Evolutionary conservation across 352 stramenopile species (phyloP).

Genomic region (Saprolegnia parasitica): DNA sequence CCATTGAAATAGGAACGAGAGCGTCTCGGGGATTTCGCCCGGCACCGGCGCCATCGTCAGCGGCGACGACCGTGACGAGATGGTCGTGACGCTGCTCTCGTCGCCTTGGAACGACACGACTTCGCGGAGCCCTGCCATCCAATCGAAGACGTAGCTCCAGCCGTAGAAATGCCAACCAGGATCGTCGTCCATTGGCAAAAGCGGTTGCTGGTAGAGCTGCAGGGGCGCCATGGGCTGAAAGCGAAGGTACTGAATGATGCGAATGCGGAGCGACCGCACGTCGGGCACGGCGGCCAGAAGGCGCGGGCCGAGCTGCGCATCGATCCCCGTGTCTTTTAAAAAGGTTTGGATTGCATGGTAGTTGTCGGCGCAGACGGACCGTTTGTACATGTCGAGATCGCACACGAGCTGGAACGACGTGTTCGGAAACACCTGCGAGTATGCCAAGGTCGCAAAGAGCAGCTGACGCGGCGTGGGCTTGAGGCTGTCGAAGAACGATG

Average conservation of each 20-base stretch:
- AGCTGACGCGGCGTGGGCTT: not conserved
- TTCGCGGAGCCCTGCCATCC: not conserved
- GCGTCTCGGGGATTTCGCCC: constrained; percentile 3
- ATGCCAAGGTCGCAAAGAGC: constrained; percentile 17
- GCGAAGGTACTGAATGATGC: constrained; percentile 19
- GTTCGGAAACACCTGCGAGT: not conserved
- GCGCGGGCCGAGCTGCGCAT: not conserved
- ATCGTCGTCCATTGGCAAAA: not conserved
- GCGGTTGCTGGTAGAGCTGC: constrained; percentile 2
- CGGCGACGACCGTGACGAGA: constrained; percentile 8
- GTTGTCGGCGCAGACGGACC: constrained; percentile 8
- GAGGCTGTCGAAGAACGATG: constrained; percentile 5
- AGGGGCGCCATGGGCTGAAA: not conserved
- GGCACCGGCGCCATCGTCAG: constrained; percentile 4
- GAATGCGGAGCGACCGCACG: not conserved
- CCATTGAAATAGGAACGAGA: constrained; percentile 13
- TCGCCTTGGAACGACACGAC: constrained; percentile 10
- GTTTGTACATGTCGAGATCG: not conserved
- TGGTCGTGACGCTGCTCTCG: not conserved
- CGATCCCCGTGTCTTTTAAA: not conserved
- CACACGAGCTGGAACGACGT: not conserved
- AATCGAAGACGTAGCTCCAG: constrained; percentile 14
- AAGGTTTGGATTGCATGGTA: not conserved
- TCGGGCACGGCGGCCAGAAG: not conserved
- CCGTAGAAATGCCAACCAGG: constrained; percentile 16